Percentiles rank a stretch among this genome's conserved stretches.
Conservation (phyloP, 169 alveolate species). For the Toxoplasma gondii region DNA sequence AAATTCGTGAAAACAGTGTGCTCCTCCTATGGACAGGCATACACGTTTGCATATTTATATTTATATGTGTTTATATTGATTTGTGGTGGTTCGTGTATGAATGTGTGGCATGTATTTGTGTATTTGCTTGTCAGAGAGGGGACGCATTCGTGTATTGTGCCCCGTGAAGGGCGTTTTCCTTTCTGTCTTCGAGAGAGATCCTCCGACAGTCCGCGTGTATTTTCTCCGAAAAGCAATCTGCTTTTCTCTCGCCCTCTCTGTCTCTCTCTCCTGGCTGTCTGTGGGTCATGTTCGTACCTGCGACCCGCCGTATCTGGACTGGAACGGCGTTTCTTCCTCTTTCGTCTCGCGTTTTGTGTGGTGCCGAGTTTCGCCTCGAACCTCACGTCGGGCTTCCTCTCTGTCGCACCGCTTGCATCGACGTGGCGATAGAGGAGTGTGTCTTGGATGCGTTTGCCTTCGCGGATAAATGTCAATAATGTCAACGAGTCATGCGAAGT, state of each 20-base stretch:
- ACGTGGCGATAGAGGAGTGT: no score
- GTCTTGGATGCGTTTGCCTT: no score
- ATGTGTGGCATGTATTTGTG: no score
- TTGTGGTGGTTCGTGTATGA: no score
- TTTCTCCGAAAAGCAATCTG: neutral
- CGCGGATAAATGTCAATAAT: no score
- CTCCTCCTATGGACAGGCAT: no score
- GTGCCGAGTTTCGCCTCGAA: neutral
- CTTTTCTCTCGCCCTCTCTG: neutral
- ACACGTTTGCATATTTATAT: no score
- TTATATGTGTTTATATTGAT: no score
- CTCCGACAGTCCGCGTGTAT: neutral
- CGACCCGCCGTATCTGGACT: neutral
- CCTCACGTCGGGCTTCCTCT: neutral
- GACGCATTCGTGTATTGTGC: neutral
- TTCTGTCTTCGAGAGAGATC: neutral
- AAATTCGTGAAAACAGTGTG: no score
- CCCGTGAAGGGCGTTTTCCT: neutral
- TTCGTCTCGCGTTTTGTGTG: neutral
- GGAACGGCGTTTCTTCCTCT: neutral
- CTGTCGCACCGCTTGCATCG: no score
- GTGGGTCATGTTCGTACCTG: neutral
- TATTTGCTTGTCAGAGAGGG: neutral
- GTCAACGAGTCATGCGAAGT: no score
- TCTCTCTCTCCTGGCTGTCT: neutral